Evolutionary conservation across 2,329 filamentous ascomycete species (phyloP), one percentile per base, ranked within the genome.

Genomic region (Talaromyces pinophilus): DNA sequence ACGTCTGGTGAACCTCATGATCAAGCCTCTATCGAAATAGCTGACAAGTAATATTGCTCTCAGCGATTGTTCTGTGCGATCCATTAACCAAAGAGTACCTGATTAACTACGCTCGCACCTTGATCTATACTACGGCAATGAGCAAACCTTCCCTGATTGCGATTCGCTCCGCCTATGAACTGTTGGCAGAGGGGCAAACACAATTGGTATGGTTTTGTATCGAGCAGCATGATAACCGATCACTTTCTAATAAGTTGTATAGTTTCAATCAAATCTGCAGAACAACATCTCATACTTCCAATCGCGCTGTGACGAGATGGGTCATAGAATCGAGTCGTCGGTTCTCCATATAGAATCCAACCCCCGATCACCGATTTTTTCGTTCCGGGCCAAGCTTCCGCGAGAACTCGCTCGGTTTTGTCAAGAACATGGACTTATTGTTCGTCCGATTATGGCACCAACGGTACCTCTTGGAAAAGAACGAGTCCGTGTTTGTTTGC

Each of bases 101-200:
- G 62, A 85, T 92, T 76, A 92, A 93, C 72, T 92, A 92, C 72
- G 89, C 90, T 0, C 85, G 90, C n/a, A 88, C 85, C 1, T 78
- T 92, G 50, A 92, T 92, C 64, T 93, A 92, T 75, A 92, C 90
- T 0, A 92, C 90, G 0, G 88, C 89, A 35, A 83, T 91, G 78
- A 84, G 87, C 0, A 86, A 87, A 48, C 85, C 88, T 0, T 82
- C 84, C 1, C 81, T 91, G 1, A 85, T 85, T 0, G 84, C 84
- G 15, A 88, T 91, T 62, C 79, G 82, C 50, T 81, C 85, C 0
- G 82, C 83, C 0, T 90, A 89, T 71, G 80, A 83, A 7, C 82
- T 88, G 38, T 78, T 92, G n/a, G 74, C 73, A 8, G 74, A 77
- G 1, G 86, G 85, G 0, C 73, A 79, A 38, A 86, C 84, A 0